Conservation (phyloP, 1,139 yeast genomes). For the Maudiozyma humilis region DNA sequence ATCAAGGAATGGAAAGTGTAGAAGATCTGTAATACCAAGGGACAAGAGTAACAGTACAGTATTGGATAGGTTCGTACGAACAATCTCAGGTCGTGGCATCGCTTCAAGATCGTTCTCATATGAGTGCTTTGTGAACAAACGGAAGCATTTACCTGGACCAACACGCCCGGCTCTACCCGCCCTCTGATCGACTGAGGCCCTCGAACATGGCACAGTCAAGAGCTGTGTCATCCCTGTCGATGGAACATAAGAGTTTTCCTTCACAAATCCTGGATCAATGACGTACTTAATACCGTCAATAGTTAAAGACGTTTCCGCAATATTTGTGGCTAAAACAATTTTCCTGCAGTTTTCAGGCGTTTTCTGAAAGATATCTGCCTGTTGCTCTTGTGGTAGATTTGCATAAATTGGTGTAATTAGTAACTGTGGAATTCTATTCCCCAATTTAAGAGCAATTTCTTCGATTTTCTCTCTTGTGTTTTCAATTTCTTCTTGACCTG, state of each 20-base stretch:
- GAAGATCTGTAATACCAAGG: slow-evolving; percentile 71
- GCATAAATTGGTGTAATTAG: slow-evolving; percentile 87
- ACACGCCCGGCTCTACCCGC: slow-evolving; percentile 98
- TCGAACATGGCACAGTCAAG: slow-evolving; percentile 77
- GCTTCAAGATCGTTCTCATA: slow-evolving; percentile 67
- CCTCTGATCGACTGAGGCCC: slow-evolving; percentile 93
- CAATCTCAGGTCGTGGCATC: slow-evolving; percentile 82
- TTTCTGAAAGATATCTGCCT: slow-evolving; percentile 70
- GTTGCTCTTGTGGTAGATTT: slow-evolving; percentile 77
- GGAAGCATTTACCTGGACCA: slow-evolving; percentile 90
- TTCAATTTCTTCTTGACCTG: slow-evolving; percentile 95
- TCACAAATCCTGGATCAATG: slow-evolving; percentile 87
- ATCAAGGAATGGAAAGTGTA: slow-evolving; percentile 84
- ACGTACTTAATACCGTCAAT: slow-evolving; percentile 86
- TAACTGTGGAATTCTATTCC: slow-evolving; percentile 54
- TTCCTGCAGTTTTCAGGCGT: slow-evolving; percentile 74
- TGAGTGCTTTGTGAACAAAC: slow-evolving; percentile 83
- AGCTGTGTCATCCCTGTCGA: slow-evolving; percentile 83
- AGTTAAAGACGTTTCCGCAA: slow-evolving; percentile 94
- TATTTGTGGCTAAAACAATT: slow-evolving; percentile 91
- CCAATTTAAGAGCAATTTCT: slow-evolving; percentile 59
- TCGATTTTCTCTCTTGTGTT: slow-evolving; percentile 61
- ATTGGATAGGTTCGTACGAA: slow-evolving; percentile 70
- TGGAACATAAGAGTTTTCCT: slow-evolving; percentile 76
- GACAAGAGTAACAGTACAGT: slow-evolving; percentile 69